phyloP scores from a whole-genome alignment of 768 basidiomycete genomes.

The Filobasidium wieringae region DNA sequence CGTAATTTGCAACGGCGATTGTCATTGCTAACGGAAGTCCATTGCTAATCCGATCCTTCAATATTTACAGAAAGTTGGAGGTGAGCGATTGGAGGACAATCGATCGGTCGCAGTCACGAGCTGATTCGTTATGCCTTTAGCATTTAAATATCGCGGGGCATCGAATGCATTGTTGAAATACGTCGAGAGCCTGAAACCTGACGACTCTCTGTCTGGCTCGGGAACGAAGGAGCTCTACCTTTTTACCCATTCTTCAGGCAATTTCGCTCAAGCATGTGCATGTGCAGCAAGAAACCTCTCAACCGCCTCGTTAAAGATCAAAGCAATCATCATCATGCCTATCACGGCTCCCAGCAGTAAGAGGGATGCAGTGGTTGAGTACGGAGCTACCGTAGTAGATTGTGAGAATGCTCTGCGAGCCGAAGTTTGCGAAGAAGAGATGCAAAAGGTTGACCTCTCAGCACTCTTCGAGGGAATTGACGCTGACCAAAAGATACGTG shows the following conservation, averaged over 20 bases:
- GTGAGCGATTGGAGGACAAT: background rate
- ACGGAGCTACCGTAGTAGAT: slow-evolving; percentile 4
- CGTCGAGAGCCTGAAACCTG: background rate
- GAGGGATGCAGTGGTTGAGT: slow-evolving; percentile 1
- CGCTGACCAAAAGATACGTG: background rate
- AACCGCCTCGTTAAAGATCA: background rate
- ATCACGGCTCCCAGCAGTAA: background rate
- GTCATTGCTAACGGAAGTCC: no score
- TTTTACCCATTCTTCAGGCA: slow-evolving; percentile 6
- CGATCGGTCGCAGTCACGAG: no score
- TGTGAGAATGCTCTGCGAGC: slow-evolving; percentile 1
- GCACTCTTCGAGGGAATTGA: background rate
- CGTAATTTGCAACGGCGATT: background rate
- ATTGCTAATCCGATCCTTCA: no score
- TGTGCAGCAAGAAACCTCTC: background rate
- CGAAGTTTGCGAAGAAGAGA: slow-evolving; percentile 6
- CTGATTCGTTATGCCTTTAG: no score
- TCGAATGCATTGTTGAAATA: slow-evolving; percentile 8
- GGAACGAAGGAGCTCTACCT: background rate
- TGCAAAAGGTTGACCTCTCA: background rate
- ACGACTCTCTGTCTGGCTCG: no score
- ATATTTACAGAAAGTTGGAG: background rate
- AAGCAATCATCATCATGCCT: slow-evolving; percentile 10
- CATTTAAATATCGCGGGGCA: slow-evolving; percentile 2
- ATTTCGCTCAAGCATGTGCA: slow-evolving; percentile 9